Base-by-base conservation (phyloP, 306 rosid genomes). In the Trifolium dubium region DNA sequence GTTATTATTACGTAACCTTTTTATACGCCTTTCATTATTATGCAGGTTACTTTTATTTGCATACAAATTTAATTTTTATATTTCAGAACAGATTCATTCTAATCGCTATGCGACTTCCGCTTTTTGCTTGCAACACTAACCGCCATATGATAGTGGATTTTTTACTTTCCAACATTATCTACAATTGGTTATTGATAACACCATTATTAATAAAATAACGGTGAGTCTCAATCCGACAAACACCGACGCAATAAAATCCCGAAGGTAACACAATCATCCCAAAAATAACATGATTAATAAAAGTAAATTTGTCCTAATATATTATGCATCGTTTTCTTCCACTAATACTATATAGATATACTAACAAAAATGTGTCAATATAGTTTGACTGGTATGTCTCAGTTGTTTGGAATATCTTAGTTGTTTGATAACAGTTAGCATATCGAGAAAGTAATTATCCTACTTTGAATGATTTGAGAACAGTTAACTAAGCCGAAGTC, bases 391-490 rank as follows among this genome's bases (percentile, higher is more conserved):
- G n/a, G 44, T 43, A 49, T 28, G 29, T 18, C 23, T 55, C 28
- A 53, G 23, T 59, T 43, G 41, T 70, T 75, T 41, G 32, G 34
- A 37, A 39, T 29, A 30, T 10, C 47, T 64, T 54, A 53, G 15
- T 43, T 66, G 58, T 28, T 28, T 23, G 62, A 56, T 10, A 56
- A 10, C 35, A 23, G 62, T 28, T 55, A 11, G 67, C 29, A 61
- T n/a, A 58, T 28, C 44, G 43, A 29, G 67, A 64, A 58, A 50
- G 59, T 37, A 64, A 59, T 58, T 65, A 75, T 35, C 56, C 74
- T 29, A 32, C 55, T 32, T 41, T 63, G 51, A 55, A 58, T 69
- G 71, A 76, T 55, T 50, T 37, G 35, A 61, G 69, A 51, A 49
- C 49, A 68, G 58, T 19, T 13, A 77, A 68, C 67, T 46, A 49